Conservation (phyloP, 805 yeast species). For the Barnettozyma sucrosica region DNA sequence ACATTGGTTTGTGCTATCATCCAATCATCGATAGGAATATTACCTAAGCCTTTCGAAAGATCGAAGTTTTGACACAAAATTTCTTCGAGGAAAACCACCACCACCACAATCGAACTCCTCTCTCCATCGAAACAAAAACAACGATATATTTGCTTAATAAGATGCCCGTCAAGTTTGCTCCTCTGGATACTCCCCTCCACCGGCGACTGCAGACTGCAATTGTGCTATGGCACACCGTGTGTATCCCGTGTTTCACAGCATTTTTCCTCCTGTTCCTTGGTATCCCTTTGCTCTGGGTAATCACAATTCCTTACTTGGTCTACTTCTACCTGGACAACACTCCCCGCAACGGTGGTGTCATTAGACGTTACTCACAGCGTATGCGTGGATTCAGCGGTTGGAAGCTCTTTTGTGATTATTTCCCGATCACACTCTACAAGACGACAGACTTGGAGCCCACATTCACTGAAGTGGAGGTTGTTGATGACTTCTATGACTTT, state of each 20-base stretch:
- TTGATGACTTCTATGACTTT: conserved; percentile 17
- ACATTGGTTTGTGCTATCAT: too few relatives aligned
- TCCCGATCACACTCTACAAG: conserved; percentile 70
- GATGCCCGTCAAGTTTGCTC: conserved; percentile 36
- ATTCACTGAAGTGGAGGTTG: conserved; percentile 35
- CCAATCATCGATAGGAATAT: too few relatives aligned
- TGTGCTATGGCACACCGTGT: conserved; percentile 67
- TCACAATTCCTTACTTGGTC: conserved; percentile 55
- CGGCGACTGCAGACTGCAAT: conserved; percentile 63
- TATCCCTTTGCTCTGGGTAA: conserved; percentile 60
- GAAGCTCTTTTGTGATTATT: conserved; percentile 70
- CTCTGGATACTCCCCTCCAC: conserved; percentile 46
- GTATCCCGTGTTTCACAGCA: conserved; percentile 54
- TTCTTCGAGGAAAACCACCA: too few relatives aligned
- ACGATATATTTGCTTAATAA: not conserved
- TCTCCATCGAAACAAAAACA: too few relatives aligned
- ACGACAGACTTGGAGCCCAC: conserved; percentile 71
- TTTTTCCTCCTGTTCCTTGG: conserved; percentile 55
- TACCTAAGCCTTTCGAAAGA: too few relatives aligned
- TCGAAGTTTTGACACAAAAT: too few relatives aligned
- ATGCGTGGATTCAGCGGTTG: conserved; percentile 56
- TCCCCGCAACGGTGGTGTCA: conserved; percentile 68
- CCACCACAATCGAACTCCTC: too few relatives aligned
- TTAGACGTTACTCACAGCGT: conserved; percentile 48
- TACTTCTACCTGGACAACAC: conserved; percentile 58